These are phyloP conservation scores for Daedalea quercina DNA, from an alignment of 768 basidiomycete species.

Conservation along the genomic window DNA sequence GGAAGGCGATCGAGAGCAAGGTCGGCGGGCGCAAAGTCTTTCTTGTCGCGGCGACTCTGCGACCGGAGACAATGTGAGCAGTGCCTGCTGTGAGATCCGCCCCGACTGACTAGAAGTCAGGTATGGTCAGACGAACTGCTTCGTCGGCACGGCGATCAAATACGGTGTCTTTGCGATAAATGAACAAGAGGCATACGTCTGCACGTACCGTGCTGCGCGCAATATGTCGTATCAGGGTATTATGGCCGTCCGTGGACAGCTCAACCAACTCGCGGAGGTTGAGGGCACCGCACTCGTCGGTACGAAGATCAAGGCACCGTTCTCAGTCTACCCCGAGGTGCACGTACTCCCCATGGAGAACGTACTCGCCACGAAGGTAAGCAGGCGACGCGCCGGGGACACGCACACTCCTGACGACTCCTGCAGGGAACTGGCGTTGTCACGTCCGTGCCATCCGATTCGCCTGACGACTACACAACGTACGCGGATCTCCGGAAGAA, in stretches of 20 bases:
- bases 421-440: conserved; percentile 91
- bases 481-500: conserved; percentile 92
- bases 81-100: background rate
- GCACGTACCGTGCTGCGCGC: conserved; percentile 85
- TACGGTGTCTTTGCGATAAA: conserved; percentile 91
- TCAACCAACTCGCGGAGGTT: conserved; percentile 70
- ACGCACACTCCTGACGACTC: background rate
- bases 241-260: conserved; percentile 62
- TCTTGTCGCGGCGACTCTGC: conserved; percentile 92
- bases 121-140: conserved; percentile 99
- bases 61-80: conserved; percentile 94
- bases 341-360: conserved; percentile 99
- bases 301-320: conserved; percentile 85
- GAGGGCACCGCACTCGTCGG: conserved; percentile 79
- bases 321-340: conserved; percentile 75
- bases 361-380: conserved; percentile 87
- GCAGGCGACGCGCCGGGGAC: conserved; percentile 3
- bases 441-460: conserved; percentile 96
- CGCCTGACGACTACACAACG: conserved; percentile 93
- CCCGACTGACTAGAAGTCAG: conserved; percentile 28
- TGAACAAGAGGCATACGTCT: conserved; percentile 81
- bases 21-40: conserved; percentile 77
- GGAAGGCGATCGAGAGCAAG: conserved; percentile 55
- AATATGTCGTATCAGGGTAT: conserved; percentile 97
- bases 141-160: conserved; percentile 83